Evolutionary conservation across 2,329 filamentous ascomycete species (phyloP), one percentile per base, ranked within the genome.

Genomic region (Colletotrichum eremochloae): DNA sequence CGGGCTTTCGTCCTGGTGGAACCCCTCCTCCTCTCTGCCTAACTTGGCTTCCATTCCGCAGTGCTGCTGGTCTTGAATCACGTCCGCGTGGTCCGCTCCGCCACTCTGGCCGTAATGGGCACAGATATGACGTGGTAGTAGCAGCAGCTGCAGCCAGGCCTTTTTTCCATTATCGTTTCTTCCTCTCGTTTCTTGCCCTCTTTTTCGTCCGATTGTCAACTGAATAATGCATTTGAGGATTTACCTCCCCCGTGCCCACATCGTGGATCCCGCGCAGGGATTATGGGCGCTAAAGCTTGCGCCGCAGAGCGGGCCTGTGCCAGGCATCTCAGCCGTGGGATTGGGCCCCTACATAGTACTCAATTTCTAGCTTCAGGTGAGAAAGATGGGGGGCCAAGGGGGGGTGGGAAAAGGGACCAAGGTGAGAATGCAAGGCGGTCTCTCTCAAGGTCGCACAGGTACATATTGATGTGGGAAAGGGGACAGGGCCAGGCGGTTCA

Each of bases 261-360:
- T 53, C 58, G 58, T 68, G 69, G 69, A 64, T 71, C 65, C 44
- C 38, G 14, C 15, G 53, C 65, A 68, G 69, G 69, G 69, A 24
- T 72, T 65, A 68, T 58, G 69, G 65, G 69, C 65, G 69, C 69
- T 63, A 68, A 68, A 60, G 29, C 69, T 52, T 62, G 57, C 58
- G 29, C n/a, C 38, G 29, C 31, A 36, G n/a, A 50, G 56, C 24
- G 69, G 65, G 58, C 63, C 68, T 44, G 57, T 29, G 42, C 56
- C 38, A 31, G 24, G 8, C 56, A 18, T 29, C 24, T 15, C 24
- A 31, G 24, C 40, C 44, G 63, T 56, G 44, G 40, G 63, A 71
- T 58, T 71, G 57, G 56, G 48, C 29, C 18, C 31, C 50, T 58
- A 3, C 6, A 46, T 46, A n/a, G 44, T 46, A 6, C 20, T 53